Base-by-base conservation (phyloP, 306 rosid genomes). In the Lathyrus aphaca region DNA sequence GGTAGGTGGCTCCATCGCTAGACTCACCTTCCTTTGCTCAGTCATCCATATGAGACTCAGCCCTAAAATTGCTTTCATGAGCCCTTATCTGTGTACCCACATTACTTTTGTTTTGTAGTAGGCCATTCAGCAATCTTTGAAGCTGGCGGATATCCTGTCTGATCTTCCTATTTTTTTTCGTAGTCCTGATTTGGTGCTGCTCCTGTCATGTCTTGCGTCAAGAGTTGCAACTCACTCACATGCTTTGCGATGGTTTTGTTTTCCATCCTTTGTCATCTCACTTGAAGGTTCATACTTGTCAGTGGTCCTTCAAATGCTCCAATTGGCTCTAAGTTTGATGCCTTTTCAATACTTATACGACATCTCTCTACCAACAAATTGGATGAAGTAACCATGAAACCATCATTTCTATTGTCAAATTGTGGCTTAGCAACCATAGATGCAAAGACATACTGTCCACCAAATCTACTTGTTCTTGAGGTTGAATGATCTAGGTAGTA, bases 211-310 rank as follows among this genome's bases (percentile, higher is more conserved):
- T 15, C 66, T 3, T 16, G 66, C 6, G n/a, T 59, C 38, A 23
- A 59, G 23, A 59, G 14, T 59, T 35, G 65, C 45, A 32, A 35
- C 45, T 59, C 42, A 17, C 35, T 59, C 65, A 32, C 25, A 10
- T 59, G 21, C 25, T 10, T 35, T 57, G 42, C 8, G 42, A 5
- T 57, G 35, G 19, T 57, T 14, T 57, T 57, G 8, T 57, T 1
- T 58, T 30, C 64, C 11, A 8, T 27, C 6, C 65, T 59, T 59
- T 32, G 64, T 30, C 12, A 30, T 58, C 25, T 59, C 2, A 16
- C 38, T 9, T 16, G 55, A 32, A 32, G 45, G 65, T 13, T 59
- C 5, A 14, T 57, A 57, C 19, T 57, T 27, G 19, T n/a, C 21
- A 57, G n/a, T 14, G 19, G 19, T 6, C 42, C 30, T 57, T 57